Conservation (phyloP, 2,329 filamentous ascomycete species). For the Ceratocystis lukuohia region DNA sequence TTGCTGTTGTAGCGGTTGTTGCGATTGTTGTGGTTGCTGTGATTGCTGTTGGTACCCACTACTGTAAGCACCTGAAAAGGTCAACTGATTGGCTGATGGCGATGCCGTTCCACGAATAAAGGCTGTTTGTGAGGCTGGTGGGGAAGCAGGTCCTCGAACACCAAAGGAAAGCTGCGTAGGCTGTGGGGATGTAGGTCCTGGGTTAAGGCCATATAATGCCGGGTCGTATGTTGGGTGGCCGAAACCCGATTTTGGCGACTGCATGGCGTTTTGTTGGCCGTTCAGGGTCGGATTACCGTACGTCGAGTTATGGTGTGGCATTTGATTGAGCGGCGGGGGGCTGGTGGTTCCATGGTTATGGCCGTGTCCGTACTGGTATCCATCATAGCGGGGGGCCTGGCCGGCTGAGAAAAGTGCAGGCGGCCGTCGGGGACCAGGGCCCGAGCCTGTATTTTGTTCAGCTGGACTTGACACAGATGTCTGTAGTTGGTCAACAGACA, state of each 20-base stretch:
- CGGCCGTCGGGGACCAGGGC: conserved; percentile 23
- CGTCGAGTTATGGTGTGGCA: conserved; percentile 26
- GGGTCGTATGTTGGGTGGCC: conserved; percentile 44
- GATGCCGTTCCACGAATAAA: conserved; percentile 33
- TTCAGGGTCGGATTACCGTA: conserved; percentile 23
- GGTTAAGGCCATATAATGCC: conserved; percentile 44
- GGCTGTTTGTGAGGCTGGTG: conserved; percentile 43
- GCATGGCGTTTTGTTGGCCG: conserved; percentile 28
- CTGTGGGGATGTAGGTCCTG: conserved; percentile 47
- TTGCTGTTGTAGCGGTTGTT: conserved; percentile 32
- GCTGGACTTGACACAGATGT: conserved; percentile 26
- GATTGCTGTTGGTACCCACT: conserved; percentile 24
- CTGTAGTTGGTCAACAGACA: conserved; percentile 61
- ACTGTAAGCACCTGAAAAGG: conserved; percentile 32
- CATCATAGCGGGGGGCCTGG: conserved; percentile 37
- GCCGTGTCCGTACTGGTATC: conserved; percentile 42
- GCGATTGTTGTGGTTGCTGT: conserved; percentile 29
- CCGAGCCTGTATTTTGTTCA: conserved; percentile 24
- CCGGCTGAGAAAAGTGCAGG: conserved; percentile 38
- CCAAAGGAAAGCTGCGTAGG: conserved; percentile 44
- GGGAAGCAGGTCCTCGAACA: conserved; percentile 35
- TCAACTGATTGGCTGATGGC: conserved; percentile 46
- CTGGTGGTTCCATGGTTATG: conserved; percentile 47
- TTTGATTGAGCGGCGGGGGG: conserved; percentile 41
- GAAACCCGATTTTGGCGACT: conserved; percentile 25